phyloP scores from a whole-genome alignment of 2,329 filamentous ascomycete genomes.

The Samsoniella hepiali region DNA sequence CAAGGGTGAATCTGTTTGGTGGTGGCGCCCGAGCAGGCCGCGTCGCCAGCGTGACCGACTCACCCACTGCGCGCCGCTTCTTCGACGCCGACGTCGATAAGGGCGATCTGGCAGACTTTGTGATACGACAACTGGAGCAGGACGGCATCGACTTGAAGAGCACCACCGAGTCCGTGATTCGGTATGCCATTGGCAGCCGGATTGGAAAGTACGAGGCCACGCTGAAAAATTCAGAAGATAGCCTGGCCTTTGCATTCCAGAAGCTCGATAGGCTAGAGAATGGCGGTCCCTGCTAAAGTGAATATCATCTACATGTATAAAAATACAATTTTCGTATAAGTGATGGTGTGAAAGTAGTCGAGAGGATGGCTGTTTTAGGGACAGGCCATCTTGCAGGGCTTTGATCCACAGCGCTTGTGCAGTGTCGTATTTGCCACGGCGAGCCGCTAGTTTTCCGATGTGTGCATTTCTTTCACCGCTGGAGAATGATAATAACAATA shows the following conservation, averaged over 20 bases:
- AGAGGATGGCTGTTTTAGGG: no score
- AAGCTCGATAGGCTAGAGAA: not conserved
- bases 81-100: not conserved
- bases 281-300: not conserved
- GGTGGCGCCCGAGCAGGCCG: not conserved
- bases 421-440: not conserved
- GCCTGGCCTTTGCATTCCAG: not conserved
- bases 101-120: not conserved
- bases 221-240: not conserved
- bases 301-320: no score
- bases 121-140: not conserved
- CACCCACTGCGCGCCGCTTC: not conserved
- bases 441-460: no score
- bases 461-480: no score
- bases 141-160: slow-evolving; percentile 4
- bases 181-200: not conserved
- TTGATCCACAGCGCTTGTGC: no score
- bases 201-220: not conserved
- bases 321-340: no score
- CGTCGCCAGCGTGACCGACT: not conserved
- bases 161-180: slow-evolving; percentile 4
- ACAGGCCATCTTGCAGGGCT: no score
- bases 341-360: no score
- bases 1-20: not conserved
- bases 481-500: not conserved